These are phyloP conservation scores for Diddensiella transvaalensis DNA, from an alignment of 805 yeast genomes.

Conservation along the genomic window DNA sequence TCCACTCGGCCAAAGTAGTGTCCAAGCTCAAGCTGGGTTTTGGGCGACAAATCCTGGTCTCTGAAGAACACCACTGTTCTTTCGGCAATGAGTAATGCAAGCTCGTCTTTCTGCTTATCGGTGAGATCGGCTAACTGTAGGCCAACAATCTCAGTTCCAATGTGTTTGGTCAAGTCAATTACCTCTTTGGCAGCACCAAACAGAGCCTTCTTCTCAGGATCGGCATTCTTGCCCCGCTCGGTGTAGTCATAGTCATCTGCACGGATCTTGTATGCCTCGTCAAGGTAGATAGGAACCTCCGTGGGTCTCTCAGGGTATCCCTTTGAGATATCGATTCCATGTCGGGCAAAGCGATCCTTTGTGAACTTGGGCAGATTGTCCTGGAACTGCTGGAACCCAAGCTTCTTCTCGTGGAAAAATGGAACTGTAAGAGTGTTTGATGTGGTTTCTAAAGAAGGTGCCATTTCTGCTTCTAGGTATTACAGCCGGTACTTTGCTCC, in stretches of 20 bases:
- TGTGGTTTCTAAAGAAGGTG: neutral
- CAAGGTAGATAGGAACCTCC: conserved; percentile 37
- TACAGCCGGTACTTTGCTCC: too few species aligned
- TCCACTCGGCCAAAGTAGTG: conserved; percentile 46
- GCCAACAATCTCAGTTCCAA: conserved; percentile 51
- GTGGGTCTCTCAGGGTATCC: conserved; percentile 42
- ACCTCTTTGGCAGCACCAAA: conserved; percentile 43
- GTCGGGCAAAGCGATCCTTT: conserved; percentile 31
- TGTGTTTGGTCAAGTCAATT: conserved; percentile 41
- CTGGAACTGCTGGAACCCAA: neutral
- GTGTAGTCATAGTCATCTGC: conserved; percentile 34
- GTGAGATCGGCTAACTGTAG: conserved; percentile 42
- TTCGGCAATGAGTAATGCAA: conserved; percentile 46
- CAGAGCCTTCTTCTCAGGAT: conserved; percentile 38
- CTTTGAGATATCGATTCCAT: conserved; percentile 36
- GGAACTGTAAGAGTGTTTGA: neutral
- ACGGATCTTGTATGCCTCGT: conserved; percentile 39
- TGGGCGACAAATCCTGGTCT: conserved; percentile 43
- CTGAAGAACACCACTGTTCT: conserved; percentile 51
- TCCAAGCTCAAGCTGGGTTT: conserved; percentile 44
- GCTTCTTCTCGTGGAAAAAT: neutral
- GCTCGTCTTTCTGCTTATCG: conserved; percentile 45
- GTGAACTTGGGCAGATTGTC: conserved; percentile 28
- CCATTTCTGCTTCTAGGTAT: neutral
- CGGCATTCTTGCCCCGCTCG: conserved; percentile 38